phyloP scores from a whole-genome alignment of 2,329 filamentous ascomycete species.

The Rhinocladiella mackenziei region DNA sequence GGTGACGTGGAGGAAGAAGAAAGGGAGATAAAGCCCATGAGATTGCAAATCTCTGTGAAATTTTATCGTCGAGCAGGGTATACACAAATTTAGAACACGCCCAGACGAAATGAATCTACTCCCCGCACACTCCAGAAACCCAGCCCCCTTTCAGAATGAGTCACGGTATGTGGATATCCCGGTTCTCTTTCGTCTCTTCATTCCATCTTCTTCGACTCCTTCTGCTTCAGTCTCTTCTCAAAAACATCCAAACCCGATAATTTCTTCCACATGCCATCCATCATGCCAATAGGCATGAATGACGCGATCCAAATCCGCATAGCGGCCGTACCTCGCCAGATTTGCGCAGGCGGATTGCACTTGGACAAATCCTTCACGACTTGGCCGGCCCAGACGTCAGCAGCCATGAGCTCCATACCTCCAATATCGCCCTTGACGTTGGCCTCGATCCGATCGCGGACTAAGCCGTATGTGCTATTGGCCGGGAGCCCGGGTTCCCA shows the following conservation, averaged over 20 bases:
- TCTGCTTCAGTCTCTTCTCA: constrained; percentile 1
- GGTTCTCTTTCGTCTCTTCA: not conserved
- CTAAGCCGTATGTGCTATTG: constrained; percentile 50
- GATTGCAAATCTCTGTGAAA: too few relatives aligned
- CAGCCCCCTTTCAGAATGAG: too few relatives aligned
- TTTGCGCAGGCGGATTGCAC: constrained; percentile 34
- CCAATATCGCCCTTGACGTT: constrained; percentile 6
- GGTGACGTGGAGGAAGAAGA: not conserved
- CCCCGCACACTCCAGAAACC: too few relatives aligned
- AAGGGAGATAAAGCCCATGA: too few relatives aligned
- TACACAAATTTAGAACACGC: too few relatives aligned
- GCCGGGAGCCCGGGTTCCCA: constrained; percentile 45
- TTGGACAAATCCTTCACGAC: constrained; percentile 55
- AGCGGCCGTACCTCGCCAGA: constrained; percentile 19
- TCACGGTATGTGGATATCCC: too few relatives aligned
- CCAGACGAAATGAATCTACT: too few relatives aligned
- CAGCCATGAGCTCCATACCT: constrained; percentile 23
- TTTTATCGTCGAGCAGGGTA: too few relatives aligned
- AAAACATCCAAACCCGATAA: constrained; percentile 10
- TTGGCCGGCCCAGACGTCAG: constrained; percentile 51
- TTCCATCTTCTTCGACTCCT: not conserved
- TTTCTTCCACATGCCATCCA: constrained; percentile 8
- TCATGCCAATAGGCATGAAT: constrained; percentile 4
- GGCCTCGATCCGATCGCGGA: constrained; percentile 40
- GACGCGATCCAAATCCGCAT: constrained; percentile 3